phyloP scores from a whole-genome alignment of 345 rosid species.

The Gossypium stocksii region DNA sequence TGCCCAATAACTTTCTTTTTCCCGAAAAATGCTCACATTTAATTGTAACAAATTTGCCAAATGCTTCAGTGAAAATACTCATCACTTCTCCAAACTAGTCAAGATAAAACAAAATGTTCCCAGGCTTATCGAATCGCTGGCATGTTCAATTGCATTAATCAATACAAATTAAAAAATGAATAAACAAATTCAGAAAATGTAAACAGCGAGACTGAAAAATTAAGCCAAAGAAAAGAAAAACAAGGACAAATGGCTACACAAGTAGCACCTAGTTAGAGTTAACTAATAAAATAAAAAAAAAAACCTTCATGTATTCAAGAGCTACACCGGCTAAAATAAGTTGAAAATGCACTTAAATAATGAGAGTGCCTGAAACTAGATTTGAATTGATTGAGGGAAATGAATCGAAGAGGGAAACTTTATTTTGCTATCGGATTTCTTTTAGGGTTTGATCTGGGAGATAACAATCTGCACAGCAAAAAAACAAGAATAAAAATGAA shows the following conservation, averaged over 20 bases:
- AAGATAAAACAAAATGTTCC: background rate
- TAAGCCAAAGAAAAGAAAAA: background rate
- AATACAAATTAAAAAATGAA: background rate
- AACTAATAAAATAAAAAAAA: background rate
- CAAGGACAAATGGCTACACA: background rate
- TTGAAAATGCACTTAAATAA: background rate
- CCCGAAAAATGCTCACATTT: background rate
- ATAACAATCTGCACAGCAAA: background rate
- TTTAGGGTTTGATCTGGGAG: background rate
- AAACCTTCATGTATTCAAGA: background rate
- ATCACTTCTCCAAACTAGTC: background rate
- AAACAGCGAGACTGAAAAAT: background rate
- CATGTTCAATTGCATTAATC: background rate
- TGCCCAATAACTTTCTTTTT: background rate
- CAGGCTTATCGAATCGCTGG: background rate
- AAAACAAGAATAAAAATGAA: background rate
- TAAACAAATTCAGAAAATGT: background rate
- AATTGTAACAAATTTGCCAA: background rate
- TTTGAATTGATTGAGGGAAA: background rate
- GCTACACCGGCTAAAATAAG: too few relatives aligned
- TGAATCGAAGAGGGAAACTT: background rate
- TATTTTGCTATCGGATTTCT: background rate
- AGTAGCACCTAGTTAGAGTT: background rate
- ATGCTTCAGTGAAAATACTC: background rate
- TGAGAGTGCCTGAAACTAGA: background rate